Conservation (phyloP, 805 yeast species). For the Suhomyces kilbournensis region DNA sequence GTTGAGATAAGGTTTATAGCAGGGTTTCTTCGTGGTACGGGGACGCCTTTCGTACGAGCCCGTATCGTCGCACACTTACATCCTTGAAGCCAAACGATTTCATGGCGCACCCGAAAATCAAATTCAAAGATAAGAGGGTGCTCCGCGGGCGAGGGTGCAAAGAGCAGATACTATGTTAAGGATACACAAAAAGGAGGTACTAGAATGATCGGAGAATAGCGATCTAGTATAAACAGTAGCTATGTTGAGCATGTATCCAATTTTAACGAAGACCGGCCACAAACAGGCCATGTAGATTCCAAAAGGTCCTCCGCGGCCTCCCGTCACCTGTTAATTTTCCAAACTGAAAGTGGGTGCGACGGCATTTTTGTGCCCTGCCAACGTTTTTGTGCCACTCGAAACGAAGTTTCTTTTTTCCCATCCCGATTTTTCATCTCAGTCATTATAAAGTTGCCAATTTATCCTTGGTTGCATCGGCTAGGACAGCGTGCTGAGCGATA, state of each 20-base stretch:
- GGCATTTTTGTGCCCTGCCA: background rate
- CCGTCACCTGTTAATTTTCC: background rate
- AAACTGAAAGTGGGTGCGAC: background rate
- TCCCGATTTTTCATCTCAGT: background rate
- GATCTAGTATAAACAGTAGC: background rate
- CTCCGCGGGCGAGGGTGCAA: background rate
- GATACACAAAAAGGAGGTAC: background rate
- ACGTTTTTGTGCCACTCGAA: background rate
- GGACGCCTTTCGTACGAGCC: background rate
- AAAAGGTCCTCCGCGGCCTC: background rate
- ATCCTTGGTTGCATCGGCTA: background rate
- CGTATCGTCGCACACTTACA: background rate
- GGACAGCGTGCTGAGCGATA: background rate
- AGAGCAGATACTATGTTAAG: background rate
- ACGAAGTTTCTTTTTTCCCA: slow-evolving; percentile 3
- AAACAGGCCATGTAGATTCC: background rate
- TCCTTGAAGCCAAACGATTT: background rate
- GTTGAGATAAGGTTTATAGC: background rate
- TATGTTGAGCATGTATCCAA: background rate
- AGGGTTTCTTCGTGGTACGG: background rate
- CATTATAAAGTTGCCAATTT: background rate
- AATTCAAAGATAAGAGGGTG: background rate
- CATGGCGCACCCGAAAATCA: background rate
- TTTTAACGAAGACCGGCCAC: background rate
- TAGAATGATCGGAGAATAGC: background rate